Base-by-base conservation (phyloP, 2,329 filamentous ascomycete species). In the Pseudogymnoascus sp. region DNA sequence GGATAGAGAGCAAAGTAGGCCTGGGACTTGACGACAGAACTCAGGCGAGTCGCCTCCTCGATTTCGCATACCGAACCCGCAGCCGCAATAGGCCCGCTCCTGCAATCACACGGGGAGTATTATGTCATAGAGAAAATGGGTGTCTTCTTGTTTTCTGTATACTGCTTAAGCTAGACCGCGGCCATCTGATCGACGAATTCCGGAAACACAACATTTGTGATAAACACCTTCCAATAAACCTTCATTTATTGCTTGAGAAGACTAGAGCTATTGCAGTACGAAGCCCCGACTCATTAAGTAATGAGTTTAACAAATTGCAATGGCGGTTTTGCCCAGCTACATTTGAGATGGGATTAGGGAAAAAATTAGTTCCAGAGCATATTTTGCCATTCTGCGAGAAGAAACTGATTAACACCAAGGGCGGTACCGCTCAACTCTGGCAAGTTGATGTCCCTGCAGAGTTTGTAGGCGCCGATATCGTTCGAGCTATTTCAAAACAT, bases 401-500 rank as follows among this genome's bases (percentile, higher is more conserved):
- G 15, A 39, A 62, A 20, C 33, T 25, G 8, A 63, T 71, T n/a
- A 71, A 68, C 28, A 58, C 63, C 1, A 69, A 70, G 53, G 71
- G 70, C 8, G 69, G 66, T 5, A 71, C 70, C 2, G 70, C 70
- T 4, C 53, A 64, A 1, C 61, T 72, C 3, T 72, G 60, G 50
- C 41, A 47, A 7, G 5, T 47, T 11, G 41, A 28, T 28, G 7
- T 47, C 22, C 14, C 14, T 2, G 22, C n/a, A 4, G 41, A 47
- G 41, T 47, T 47, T 47, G 14, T 47, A 15, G 41, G 14, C 3
- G 14, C 14, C 2, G 11, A 15, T 2, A 2, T 47, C 5, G 7
- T 8, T 20, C 15, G 14, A 4, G 22, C 41, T 15, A 4, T 47
- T 47, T 2, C 3, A 4, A n/a, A 15, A 6, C 12, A 15, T 6